Percentiles rank a stretch among this genome's conserved stretches.
phyloP scores from a whole-genome alignment of 2,329 filamentous ascomycete genomes.

The Trichoderma sp. region DNA sequence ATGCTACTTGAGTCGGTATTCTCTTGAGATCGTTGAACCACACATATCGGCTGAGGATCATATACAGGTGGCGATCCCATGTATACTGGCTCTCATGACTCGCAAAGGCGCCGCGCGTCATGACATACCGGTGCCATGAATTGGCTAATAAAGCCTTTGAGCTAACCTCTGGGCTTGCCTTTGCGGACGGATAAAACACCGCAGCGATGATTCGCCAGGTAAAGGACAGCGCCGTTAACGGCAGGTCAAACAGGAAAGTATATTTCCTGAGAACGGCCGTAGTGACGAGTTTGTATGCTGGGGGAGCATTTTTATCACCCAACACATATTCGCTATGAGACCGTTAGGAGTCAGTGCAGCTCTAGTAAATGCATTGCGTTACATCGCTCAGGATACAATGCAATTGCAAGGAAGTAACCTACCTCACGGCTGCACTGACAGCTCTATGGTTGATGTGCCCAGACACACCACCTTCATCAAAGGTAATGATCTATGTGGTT shows the following conservation, averaged over 20 bases:
- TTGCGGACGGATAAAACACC: constrained; percentile 22
- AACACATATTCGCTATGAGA: constrained; percentile 29
- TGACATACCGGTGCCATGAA: constrained; percentile 35
- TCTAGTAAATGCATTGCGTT: background rate
- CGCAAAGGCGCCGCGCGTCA: constrained; percentile 36
- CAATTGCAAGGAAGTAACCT: constrained; percentile 18
- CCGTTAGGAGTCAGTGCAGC: background rate
- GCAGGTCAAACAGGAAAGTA: constrained; percentile 37
- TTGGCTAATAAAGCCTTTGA: constrained; percentile 36
- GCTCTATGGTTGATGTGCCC: constrained; percentile 41
- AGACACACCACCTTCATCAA: constrained; percentile 39
- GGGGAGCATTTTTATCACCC: constrained; percentile 30
- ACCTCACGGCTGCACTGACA: constrained; percentile 39
- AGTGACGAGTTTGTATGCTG: constrained; percentile 36
- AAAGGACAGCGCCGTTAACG: constrained; percentile 38
- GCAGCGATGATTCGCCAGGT: constrained; percentile 24
- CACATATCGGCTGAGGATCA: constrained; percentile 39
- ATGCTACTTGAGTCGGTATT: constrained; percentile 4
- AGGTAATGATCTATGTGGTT: constrained; percentile 36
- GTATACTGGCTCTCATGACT: constrained; percentile 40
- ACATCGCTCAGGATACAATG: background rate
- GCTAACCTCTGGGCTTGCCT: constrained; percentile 20
- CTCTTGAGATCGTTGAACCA: constrained; percentile 37
- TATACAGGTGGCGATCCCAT: constrained; percentile 40
- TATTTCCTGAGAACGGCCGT: constrained; percentile 38